Percentiles rank a stretch among this genome's conserved stretches.
Evolutionary conservation across 768 basidiomycete species (phyloP).

Genomic region (Pulveroboletus frians): DNA sequence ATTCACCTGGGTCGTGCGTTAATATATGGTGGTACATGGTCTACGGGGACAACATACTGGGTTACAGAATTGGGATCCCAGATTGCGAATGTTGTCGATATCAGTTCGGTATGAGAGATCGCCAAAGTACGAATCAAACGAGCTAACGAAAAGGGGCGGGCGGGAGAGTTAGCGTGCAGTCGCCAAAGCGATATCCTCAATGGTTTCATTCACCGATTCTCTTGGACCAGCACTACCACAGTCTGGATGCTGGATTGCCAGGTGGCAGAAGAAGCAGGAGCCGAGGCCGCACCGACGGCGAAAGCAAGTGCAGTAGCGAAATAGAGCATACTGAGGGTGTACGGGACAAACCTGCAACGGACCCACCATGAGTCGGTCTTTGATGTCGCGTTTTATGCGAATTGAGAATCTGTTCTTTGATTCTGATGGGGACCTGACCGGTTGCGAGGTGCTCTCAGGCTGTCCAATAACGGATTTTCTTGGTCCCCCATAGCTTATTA

Average conservation of each 20-base stretch:
- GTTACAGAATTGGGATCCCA: conserved; percentile 19
- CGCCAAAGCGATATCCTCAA: background rate
- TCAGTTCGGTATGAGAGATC: conserved; percentile 25
- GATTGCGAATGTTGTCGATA: conserved; percentile 22
- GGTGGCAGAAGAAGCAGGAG: conserved; percentile 1
- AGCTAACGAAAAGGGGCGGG: conserved; percentile 12
- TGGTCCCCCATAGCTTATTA: too few relatives aligned
- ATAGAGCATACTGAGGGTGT: conserved; percentile 9
- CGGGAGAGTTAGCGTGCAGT: background rate
- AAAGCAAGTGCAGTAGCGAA: conserved; percentile 5
- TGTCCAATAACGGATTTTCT: conserved; percentile 4
- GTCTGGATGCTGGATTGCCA: conserved; percentile 23
- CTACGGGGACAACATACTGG: conserved; percentile 8
- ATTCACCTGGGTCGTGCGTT: conserved; percentile 7
- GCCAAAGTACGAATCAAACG: conserved; percentile 25
- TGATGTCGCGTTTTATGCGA: conserved; percentile 9
- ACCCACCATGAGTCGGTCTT: background rate
- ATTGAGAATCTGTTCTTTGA: background rate
- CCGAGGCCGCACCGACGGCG: background rate
- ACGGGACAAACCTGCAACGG: background rate
- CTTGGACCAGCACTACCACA: conserved; percentile 25
- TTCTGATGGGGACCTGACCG: too few relatives aligned
- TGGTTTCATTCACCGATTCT: conserved; percentile 17
- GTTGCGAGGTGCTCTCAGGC: too few relatives aligned
- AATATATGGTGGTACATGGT: background rate